phyloP scores from a whole-genome alignment of 768 basidiomycete species.

The Mycena maculata region DNA sequence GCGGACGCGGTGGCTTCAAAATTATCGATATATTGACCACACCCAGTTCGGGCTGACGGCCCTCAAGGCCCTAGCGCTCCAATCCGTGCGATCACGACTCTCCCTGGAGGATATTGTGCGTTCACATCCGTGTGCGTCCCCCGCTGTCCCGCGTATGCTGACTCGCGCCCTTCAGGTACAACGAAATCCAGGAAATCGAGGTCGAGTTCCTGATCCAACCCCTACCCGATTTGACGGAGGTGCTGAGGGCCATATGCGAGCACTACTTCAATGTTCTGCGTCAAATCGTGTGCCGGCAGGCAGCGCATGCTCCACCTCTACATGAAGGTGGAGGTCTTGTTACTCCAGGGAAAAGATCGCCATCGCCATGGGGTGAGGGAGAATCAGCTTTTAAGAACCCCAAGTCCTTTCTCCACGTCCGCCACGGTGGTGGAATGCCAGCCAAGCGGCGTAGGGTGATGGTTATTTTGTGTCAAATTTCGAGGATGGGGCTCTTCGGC shows the following conservation, averaged over 20 bases:
- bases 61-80: constrained; percentile 10
- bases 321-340: no score
- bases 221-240: neutral
- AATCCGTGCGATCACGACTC: constrained; percentile 15
- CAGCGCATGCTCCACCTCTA: no score
- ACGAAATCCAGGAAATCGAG: constrained; percentile 16
- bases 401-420: no score
- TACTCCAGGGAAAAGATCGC: no score
- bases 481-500: no score
- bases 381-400: no score
- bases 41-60: constrained; percentile 16
- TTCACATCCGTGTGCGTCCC: constrained; percentile 26
- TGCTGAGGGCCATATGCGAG: neutral
- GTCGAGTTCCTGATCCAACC: constrained; percentile 2
- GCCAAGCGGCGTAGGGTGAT: no score
- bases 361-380: no score
- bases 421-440: no score
- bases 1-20: constrained; percentile 6
- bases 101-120: constrained; percentile 8
- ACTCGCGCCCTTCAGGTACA: neutral
- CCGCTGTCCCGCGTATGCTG: neutral
- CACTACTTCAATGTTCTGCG: constrained; percentile 11
- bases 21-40: neutral
- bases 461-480: no score
- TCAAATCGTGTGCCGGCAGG: constrained; percentile 1